phyloP scores from a whole-genome alignment of 768 basidiomycete genomes.

The Lactarius akahatsu region DNA sequence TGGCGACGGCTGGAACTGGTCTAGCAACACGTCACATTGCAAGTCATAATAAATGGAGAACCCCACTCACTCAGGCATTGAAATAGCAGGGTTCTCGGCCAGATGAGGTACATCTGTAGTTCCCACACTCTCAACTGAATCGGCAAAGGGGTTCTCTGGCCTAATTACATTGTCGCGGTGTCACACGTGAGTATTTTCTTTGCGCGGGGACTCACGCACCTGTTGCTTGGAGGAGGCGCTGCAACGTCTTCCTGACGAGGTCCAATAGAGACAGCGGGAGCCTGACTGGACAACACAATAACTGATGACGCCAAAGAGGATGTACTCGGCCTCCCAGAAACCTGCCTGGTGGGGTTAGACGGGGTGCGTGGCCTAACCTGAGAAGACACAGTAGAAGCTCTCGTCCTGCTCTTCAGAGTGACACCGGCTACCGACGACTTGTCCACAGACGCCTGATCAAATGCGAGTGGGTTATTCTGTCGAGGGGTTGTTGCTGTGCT shows the following conservation, averaged over 20 bases:
- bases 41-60: not conserved
- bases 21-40: constrained; percentile 5
- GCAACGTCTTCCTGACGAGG: constrained; percentile 15
- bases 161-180: not conserved
- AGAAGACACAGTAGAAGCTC: constrained; percentile 29
- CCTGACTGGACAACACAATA: constrained; percentile 6
- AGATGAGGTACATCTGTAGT: constrained; percentile 10
- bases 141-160: constrained; percentile 10
- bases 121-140: constrained; percentile 15
- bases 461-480: constrained; percentile 10
- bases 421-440: constrained; percentile 18
- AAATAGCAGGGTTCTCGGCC: constrained; percentile 1
- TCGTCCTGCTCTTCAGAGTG: constrained; percentile 22
- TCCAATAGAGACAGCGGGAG: constrained; percentile 1
- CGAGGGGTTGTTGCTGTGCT: constrained; percentile 11
- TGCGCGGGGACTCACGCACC: constrained; percentile 7
- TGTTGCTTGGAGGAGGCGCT: not conserved
- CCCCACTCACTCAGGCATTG: constrained; percentile 17
- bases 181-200: not conserved
- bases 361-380: constrained; percentile 27
- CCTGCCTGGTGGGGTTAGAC: constrained; percentile 19
- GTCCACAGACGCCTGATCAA: constrained; percentile 6
- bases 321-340: constrained; percentile 24
- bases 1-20: not conserved
- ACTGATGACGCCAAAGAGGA: constrained; percentile 24